These are phyloP conservation scores for Komagataea norvegica DNA, from an alignment of 1,139 yeast genomes.

Conservation along the genomic window DNA sequence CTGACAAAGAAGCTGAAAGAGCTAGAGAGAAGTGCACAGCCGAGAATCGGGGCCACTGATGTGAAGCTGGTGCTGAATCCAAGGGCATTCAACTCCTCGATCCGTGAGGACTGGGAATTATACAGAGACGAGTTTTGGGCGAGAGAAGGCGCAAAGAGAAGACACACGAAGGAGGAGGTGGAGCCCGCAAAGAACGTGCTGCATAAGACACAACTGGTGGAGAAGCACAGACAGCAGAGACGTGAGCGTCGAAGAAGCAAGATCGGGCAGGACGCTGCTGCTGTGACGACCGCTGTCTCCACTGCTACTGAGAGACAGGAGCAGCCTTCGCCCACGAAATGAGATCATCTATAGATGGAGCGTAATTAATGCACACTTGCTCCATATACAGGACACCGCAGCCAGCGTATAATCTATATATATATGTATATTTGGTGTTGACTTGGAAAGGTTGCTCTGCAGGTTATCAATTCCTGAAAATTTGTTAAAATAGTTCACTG, in stretches of 20 bases:
- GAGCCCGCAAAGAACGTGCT: conserved; percentile 12
- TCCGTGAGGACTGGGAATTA: conserved; percentile 92
- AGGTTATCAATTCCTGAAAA: too few species aligned
- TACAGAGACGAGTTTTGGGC: conserved; percentile 94
- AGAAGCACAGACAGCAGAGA: conserved; percentile 37
- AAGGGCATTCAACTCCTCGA: conserved; percentile 73
- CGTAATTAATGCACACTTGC: too few species aligned
- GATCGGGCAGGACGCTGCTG: conserved; percentile 1
- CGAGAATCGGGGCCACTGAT: conserved; percentile 45
- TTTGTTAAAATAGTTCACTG: too few species aligned
- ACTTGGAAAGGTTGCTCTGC: too few species aligned
- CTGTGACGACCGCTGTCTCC: conserved; percentile 1
- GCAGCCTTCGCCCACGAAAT: too few species aligned
- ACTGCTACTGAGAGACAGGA: too few species aligned
- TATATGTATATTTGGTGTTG: too few species aligned
- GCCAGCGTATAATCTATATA: too few species aligned
- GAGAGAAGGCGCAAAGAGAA: conserved; percentile 70
- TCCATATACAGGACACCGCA: too few species aligned
- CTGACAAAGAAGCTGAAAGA: conserved; percentile 34
- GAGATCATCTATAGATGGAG: too few species aligned
- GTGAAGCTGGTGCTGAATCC: conserved; percentile 74
- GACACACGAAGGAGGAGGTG: conserved; percentile 27
- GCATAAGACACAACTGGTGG: conserved; percentile 27
- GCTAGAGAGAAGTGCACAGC: conserved; percentile 35
- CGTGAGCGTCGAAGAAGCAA: conserved; percentile 33